Evolutionary conservation across 495 filamentous ascomycete species (phyloP).

Genomic region (Chaetomium fimeti): DNA sequence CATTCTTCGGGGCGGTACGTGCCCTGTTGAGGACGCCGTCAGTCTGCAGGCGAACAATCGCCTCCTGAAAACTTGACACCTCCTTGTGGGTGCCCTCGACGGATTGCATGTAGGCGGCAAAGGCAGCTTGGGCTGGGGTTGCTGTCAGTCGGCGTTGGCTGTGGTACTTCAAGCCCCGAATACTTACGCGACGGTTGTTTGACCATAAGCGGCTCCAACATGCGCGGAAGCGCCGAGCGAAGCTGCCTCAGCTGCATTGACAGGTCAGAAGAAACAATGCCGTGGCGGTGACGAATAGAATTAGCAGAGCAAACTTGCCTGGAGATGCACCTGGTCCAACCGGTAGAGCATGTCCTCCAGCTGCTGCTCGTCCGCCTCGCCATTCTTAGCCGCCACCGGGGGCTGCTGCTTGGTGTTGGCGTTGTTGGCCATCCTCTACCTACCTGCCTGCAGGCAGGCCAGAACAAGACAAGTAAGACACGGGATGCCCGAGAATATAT

Average conservation of each 20-base stretch:
- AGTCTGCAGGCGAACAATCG: conserved; percentile 42
- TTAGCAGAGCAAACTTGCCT: conserved; percentile 36
- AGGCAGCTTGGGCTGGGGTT: conserved; percentile 41
- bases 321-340: conserved; percentile 44
- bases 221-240: conserved; percentile 47
- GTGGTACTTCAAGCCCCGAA: neutral
- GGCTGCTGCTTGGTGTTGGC: conserved; percentile 13
- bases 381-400: conserved; percentile 22
- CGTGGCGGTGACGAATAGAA: neutral
- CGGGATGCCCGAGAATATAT: conserved; percentile 5
- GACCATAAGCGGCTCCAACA: conserved; percentile 44
- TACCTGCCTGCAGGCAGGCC: conserved; percentile 14
- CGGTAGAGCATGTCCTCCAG: conserved; percentile 39
- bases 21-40: conserved; percentile 44
- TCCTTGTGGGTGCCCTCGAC: conserved; percentile 41
- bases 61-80: conserved; percentile 43
- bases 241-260: conserved; percentile 41
- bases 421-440: conserved; percentile 29
- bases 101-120: conserved; percentile 40
- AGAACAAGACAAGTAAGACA: neutral
- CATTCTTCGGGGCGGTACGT: conserved; percentile 46
- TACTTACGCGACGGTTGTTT: conserved; percentile 43
- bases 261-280: conserved; percentile 24
- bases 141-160: conserved; percentile 23
- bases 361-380: conserved; percentile 36